These are phyloP conservation scores for Talaromyces stipitatus DNA, from an alignment of 495 filamentous ascomycete genomes.

Conservation along the genomic window DNA sequence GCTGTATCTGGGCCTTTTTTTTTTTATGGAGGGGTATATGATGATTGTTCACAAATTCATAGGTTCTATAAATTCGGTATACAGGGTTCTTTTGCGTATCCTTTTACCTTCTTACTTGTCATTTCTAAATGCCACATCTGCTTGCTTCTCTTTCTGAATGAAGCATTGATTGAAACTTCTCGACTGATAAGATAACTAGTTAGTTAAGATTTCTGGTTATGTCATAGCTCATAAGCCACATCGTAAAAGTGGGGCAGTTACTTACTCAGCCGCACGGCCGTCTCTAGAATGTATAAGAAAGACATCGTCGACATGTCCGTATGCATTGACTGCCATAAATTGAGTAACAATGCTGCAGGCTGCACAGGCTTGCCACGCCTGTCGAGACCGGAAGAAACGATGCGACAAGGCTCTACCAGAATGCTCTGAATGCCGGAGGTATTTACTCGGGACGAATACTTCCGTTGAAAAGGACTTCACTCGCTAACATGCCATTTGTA, in stretches of 20 bases:
- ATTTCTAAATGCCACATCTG: not conserved
- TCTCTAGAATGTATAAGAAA: too few species aligned
- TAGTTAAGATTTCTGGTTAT: too few species aligned
- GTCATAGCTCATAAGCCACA: too few species aligned
- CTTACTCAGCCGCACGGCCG: too few species aligned
- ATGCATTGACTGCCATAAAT: too few species aligned
- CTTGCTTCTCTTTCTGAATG: too few species aligned
- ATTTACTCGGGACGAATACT: not conserved
- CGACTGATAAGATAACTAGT: too few species aligned
- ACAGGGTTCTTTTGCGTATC: not conserved
- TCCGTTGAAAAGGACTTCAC: not conserved
- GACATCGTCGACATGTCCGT: too few species aligned
- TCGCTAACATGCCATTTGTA: not conserved
- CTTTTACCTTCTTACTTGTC: not conserved
- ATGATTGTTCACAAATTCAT: not conserved
- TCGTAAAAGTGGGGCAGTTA: too few species aligned
- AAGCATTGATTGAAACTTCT: too few species aligned
- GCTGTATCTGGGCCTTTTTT: not conserved
- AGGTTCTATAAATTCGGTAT: not conserved
- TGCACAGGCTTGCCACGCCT: not conserved
- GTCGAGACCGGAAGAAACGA: not conserved
- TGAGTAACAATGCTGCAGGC: not conserved
- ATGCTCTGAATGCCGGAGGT: constrained; percentile 3
- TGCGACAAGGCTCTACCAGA: not conserved
- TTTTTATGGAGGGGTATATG: not conserved